Evolutionary conservation across 139 green algal genomes (phyloP).

Genomic region (Pseudopediastrum boryanum): DNA sequence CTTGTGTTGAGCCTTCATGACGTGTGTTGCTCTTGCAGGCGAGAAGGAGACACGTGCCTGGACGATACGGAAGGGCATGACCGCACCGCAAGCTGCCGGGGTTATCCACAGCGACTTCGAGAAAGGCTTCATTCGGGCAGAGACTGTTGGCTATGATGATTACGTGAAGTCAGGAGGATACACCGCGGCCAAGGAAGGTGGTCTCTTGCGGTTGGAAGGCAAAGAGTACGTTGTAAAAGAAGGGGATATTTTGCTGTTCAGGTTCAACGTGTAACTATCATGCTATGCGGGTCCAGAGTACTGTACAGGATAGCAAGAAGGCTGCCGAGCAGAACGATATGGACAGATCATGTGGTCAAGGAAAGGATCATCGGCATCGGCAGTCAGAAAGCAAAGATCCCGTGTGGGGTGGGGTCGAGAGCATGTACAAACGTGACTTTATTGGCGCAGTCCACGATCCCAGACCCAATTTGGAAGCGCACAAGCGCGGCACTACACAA

Average conservation of each 20-base stretch:
- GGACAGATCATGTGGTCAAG: too few relatives aligned
- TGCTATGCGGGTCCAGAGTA: too few relatives aligned
- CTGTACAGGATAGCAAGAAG: too few relatives aligned
- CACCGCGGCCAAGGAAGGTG: constrained; percentile 73
- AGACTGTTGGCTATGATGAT: constrained; percentile 87
- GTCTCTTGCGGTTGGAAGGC: constrained; percentile 88
- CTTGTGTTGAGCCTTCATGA: too few relatives aligned
- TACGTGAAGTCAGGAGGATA: constrained; percentile 72
- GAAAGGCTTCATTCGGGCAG: constrained; percentile 90
- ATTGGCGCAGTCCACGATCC: too few relatives aligned
- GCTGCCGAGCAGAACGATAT: too few relatives aligned
- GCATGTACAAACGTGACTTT: too few relatives aligned
- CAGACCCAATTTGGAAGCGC: too few relatives aligned
- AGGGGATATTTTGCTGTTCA: constrained; percentile 93
- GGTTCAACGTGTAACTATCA: constrained; percentile 31
- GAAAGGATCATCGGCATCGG: too few relatives aligned
- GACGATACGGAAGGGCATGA: constrained; percentile 87
- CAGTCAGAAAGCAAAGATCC: too few relatives aligned
- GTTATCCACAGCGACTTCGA: constrained; percentile 98
- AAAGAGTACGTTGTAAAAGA: constrained; percentile 97
- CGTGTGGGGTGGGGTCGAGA: too few relatives aligned
- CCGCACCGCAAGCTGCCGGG: constrained; percentile 88
- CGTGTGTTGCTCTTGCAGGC: constrained; percentile 50
- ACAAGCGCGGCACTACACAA: too few relatives aligned
- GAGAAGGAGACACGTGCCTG: constrained; percentile 96